These are phyloP conservation scores for Saccharomycopsis oosterbeekiorum DNA, from an alignment of 805 yeast species.

Conservation along the genomic window DNA sequence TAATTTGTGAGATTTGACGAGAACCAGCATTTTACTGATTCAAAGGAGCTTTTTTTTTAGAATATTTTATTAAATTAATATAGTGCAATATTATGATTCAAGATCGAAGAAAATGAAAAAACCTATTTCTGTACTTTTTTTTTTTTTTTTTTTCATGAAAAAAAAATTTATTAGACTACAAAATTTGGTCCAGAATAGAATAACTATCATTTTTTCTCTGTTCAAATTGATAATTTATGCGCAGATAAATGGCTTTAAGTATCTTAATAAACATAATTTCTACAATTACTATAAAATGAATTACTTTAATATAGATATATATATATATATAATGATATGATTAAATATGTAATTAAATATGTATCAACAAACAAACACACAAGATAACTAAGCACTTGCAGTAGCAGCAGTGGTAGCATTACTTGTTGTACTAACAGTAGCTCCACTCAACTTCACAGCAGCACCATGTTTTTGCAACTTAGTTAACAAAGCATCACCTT, in stretches of 20 bases:
- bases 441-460: constrained; percentile 90
- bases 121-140: too few species aligned
- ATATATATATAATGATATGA: too few species aligned
- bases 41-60: neutral
- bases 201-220: neutral
- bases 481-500: constrained; percentile 86
- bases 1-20: neutral
- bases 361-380: neutral
- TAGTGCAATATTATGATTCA: neutral
- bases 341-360: too few species aligned
- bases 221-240: too few species aligned
- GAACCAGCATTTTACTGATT: neutral
- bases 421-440: constrained; percentile 24
- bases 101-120: neutral
- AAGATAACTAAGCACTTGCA: neutral
- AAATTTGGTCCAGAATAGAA: neutral
- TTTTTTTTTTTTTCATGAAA: too few species aligned
- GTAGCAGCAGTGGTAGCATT: neutral
- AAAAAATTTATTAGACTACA: neutral
- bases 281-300: too few species aligned
- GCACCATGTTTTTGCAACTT: constrained; percentile 96
- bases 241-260: too few species aligned
- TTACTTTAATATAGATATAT: too few species aligned
- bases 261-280: too few species aligned
- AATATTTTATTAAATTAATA: neutral